Evolutionary conservation across 306 rosid genomes (phyloP).

Genomic region (Lathyrus tuberosus): DNA sequence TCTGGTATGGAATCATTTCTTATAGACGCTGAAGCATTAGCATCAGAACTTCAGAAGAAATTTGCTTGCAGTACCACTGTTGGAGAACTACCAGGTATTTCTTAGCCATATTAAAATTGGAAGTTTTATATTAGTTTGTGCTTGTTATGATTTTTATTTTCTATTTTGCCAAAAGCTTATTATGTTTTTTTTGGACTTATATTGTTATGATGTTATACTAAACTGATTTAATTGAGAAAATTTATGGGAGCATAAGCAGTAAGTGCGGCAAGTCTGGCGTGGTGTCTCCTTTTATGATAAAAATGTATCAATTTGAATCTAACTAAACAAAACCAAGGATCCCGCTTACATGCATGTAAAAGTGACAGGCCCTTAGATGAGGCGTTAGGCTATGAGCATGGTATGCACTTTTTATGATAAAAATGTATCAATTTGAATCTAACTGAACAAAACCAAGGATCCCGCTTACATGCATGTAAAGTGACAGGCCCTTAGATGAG

Average conservation of each 20-base stretch:
- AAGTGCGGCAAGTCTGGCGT: neutral
- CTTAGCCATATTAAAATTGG: constrained; percentile 21
- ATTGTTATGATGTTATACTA: neutral
- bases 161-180: neutral
- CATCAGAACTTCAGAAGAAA: constrained; percentile 92
- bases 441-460: constrained; percentile 19
- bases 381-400: neutral
- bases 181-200: neutral
- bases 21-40: constrained; percentile 84
- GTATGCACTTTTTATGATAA: no score
- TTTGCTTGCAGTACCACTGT: constrained; percentile 93
- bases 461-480: neutral
- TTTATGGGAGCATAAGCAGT: neutral
- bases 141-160: constrained; percentile 6
- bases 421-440: neutral
- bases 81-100: constrained; percentile 83
- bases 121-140: constrained; percentile 5
- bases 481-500: neutral
- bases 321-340: constrained; percentile 19
- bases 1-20: constrained; percentile 85
- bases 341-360: neutral
- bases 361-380: neutral
- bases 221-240: no score
- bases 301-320: neutral
- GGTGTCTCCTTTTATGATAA: neutral